Base-by-base conservation (phyloP, 108 stramenopile genomes). In the Nitzschia sp. region DNA sequence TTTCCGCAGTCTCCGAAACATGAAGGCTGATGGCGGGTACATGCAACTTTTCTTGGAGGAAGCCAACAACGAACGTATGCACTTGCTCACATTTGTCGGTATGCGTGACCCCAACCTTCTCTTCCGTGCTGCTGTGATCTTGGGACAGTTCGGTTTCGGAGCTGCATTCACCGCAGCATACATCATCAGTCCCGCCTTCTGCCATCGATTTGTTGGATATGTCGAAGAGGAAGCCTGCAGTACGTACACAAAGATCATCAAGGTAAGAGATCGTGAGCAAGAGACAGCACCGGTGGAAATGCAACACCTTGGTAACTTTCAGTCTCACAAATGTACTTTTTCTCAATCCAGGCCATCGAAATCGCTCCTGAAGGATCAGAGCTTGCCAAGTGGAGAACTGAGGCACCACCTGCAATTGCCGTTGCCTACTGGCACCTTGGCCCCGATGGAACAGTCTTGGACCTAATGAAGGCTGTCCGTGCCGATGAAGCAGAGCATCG, bases 11-110 rank as follows among this genome's bases (percentile, higher is more conserved):
- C 78, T 99, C 12, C 91, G 97, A 21, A 85, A 76, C 40, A 95
- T 99, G 95, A 53, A 92, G 41, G 76, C 90, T 26, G 95, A 92
- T 71, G 92, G 92, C 24, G 98, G 98, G 41, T 91, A 92, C 83
- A 88, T 98, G 55, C 85, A 95, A 67, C 82, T 97, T 68, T 93
- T 99, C 48, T 71, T 97, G 34, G 97, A 97, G 70, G 98, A 99
- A 79, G 97, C 97, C 34, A 97, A 97, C 78, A 99, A 99, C 70
- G 97, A 99, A 80, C 85, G 80, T 12, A 96, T 98, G 95, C 98
- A 99, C 69, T 74, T 99, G 8, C 61, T 98, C 40, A 90, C 92
- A 22, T 98, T 93, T 75, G 83, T 95, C 51, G 57, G 80, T 24
- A 82, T 94, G 83, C 89, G 88, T 76, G 77, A 97, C 57, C 92